Percentiles rank a stretch among this genome's conserved stretches.
Evolutionary conservation across 106 monocot genomes (phyloP).

Genomic region (Apostasia ramifera): DNA sequence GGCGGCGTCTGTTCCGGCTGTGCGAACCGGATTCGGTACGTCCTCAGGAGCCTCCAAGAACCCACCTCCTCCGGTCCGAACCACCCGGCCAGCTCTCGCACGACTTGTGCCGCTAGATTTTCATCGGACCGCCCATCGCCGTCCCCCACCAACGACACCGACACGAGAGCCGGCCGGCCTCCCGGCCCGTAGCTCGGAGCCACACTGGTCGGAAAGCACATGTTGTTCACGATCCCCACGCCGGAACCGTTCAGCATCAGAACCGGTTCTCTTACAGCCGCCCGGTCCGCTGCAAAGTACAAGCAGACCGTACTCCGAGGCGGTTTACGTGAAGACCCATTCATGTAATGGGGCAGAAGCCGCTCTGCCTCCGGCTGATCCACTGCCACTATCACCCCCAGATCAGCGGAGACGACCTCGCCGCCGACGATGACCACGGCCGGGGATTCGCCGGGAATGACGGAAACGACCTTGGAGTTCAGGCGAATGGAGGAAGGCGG

Average conservation of each 20-base stretch:
- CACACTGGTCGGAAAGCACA: constrained; percentile 87
- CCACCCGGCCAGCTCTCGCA: constrained; percentile 65
- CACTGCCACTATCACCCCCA: constrained; percentile 74
- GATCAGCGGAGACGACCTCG: constrained; percentile 28
- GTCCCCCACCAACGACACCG: constrained; percentile 46
- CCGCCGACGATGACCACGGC: constrained; percentile 30
- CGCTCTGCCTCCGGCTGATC: constrained; percentile 61
- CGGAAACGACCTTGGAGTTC: constrained; percentile 22
- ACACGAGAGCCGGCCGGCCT: constrained; percentile 61
- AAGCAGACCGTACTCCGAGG: constrained; percentile 67
- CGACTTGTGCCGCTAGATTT: constrained; percentile 49
- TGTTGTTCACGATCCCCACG: constrained; percentile 85
- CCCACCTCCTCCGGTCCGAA: constrained; percentile 57
- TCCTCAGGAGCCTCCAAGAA: constrained; percentile 64
- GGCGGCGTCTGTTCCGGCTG: constrained; percentile 94
- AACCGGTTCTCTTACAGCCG: constrained; percentile 51
- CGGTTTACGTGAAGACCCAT: not conserved
- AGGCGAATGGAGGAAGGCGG: constrained; percentile 40
- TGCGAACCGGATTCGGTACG: constrained; percentile 79
- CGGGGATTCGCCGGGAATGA: constrained; percentile 8
- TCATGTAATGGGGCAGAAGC: constrained; percentile 28
- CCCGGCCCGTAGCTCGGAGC: constrained; percentile 74
- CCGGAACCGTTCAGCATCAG: constrained; percentile 91
- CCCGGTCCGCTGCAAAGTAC: constrained; percentile 69
- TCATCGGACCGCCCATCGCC: constrained; percentile 40